A percentile compares a stretch with the other conserved stretches of the same genome.
Evolutionary conservation across 176 grass and related monocot species (phyloP).

Genomic region (Neostapfia colusana): DNA sequence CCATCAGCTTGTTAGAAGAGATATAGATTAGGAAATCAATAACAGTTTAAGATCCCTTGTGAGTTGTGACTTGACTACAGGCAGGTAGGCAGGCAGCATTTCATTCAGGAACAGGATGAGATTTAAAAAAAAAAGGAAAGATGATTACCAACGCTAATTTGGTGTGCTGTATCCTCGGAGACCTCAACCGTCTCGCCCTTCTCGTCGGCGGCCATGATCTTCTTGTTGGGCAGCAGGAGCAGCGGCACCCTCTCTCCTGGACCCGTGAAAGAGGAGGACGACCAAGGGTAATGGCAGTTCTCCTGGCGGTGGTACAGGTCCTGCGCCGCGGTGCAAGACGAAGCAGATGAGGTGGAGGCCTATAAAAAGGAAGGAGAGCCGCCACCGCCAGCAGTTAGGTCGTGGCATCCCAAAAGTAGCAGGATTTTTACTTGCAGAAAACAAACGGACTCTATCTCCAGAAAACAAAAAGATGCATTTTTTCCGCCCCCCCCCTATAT

Average conservation of each 20-base stretch:
- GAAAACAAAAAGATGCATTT: background rate
- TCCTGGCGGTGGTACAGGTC: background rate
- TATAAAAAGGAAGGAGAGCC: constrained; percentile 1
- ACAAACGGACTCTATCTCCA: background rate
- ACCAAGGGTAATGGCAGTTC: too few relatives aligned
- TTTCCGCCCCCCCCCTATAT: background rate
- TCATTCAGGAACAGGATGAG: background rate
- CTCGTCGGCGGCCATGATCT: constrained; percentile 37
- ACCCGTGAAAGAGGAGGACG: background rate
- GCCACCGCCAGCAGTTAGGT: background rate
- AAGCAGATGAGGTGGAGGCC: constrained; percentile 20
- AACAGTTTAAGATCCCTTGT: background rate
- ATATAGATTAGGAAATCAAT: background rate
- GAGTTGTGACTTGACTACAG: background rate
- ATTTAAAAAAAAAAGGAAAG: background rate
- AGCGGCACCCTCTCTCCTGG: background rate
- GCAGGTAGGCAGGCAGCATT: background rate
- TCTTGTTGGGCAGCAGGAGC: constrained; percentile 23
- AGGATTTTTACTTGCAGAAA: background rate
- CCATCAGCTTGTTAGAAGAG: background rate
- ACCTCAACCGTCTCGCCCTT: constrained; percentile 18
- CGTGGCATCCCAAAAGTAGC: constrained; percentile 3
- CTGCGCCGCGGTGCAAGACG: constrained; percentile 6
- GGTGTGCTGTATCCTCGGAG: constrained; percentile 53
- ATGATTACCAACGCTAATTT: constrained; percentile 55